phyloP scores from a whole-genome alignment of 2,329 filamentous ascomycete species.

The Penicillium nordicum region DNA sequence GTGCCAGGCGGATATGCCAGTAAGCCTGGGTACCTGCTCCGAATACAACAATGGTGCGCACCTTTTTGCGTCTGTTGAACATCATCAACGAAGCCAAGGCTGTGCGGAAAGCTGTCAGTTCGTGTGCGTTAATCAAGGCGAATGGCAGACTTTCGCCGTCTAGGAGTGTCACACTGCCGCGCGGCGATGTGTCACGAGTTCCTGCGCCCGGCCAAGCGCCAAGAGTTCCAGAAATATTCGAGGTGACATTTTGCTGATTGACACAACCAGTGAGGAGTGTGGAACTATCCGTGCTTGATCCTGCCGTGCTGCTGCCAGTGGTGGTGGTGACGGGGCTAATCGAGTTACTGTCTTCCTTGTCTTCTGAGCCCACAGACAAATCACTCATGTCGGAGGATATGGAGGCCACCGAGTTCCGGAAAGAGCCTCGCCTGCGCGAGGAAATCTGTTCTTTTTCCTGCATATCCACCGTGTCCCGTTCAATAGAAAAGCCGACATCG shows the following conservation, averaged over 20 bases:
- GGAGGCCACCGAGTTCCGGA: conserved; percentile 34
- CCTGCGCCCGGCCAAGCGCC: conserved; percentile 36
- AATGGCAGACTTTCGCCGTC: conserved; percentile 56
- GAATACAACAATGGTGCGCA: conserved; percentile 78
- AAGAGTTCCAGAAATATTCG: conserved; percentile 28
- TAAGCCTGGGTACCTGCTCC: conserved; percentile 87
- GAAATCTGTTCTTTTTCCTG: conserved; percentile 15
- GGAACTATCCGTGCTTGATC: conserved; percentile 25
- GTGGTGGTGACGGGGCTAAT: conserved; percentile 1
- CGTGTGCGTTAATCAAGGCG: conserved; percentile 64
- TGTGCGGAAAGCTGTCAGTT: conserved; percentile 67
- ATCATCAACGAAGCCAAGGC: conserved; percentile 60
- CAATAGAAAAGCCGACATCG: conserved; percentile 32
- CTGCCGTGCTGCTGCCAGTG: conserved; percentile 2
- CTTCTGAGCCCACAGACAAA: conserved; percentile 33
- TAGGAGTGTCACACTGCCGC: conserved; percentile 58
- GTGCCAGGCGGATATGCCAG: conserved; percentile 84
- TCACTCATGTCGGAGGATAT: conserved; percentile 35
- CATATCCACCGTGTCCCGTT: conserved; percentile 24
- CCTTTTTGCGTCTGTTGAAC: conserved; percentile 62
- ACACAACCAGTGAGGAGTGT: conserved; percentile 31
- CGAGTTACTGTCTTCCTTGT: conserved; percentile 9
- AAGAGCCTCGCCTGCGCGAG: conserved; percentile 17
- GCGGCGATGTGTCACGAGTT: conserved; percentile 47
- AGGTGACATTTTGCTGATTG: conserved; percentile 28